These are phyloP conservation scores for Coccomyxa sp. DNA, from an alignment of 139 green algal genomes.

Conservation along the genomic window DNA sequence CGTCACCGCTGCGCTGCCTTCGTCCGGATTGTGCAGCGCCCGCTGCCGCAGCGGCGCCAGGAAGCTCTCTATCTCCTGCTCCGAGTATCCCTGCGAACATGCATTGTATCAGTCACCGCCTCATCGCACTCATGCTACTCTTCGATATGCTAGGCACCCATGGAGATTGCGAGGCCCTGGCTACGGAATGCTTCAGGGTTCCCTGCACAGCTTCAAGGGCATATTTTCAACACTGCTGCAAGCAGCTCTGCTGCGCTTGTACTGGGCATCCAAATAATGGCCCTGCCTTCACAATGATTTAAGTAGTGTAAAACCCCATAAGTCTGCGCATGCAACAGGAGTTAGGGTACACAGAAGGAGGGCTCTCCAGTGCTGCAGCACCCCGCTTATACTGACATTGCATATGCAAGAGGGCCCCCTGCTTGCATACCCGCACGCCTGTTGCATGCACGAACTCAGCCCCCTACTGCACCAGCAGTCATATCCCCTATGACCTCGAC, in stretches of 20 bases:
- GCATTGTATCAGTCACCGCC: background rate
- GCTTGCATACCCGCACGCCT: background rate
- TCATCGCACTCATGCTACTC: background rate
- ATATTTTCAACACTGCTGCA: background rate
- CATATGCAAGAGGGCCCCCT: background rate
- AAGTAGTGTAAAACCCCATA: no score
- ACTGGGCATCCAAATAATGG: background rate
- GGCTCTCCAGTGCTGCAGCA: background rate
- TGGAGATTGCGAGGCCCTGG: no score
- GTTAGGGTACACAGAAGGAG: no score
- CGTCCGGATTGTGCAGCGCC: background rate
- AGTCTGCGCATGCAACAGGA: no score
- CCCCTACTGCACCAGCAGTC: background rate
- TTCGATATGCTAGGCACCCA: background rate
- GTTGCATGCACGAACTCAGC: background rate
- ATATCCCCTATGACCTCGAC: background rate
- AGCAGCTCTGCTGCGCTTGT: background rate
- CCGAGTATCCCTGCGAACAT: background rate
- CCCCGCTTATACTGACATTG: background rate
- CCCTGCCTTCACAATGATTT: no score
- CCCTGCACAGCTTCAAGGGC: background rate
- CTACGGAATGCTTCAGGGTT: no score
- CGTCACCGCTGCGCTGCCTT: slow-evolving; percentile 28
- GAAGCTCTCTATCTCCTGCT: background rate
- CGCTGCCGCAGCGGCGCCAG: slow-evolving; percentile 2